These are phyloP conservation scores for Blastobotrys americana DNA, from an alignment of 805 yeast species.

Conservation along the genomic window DNA sequence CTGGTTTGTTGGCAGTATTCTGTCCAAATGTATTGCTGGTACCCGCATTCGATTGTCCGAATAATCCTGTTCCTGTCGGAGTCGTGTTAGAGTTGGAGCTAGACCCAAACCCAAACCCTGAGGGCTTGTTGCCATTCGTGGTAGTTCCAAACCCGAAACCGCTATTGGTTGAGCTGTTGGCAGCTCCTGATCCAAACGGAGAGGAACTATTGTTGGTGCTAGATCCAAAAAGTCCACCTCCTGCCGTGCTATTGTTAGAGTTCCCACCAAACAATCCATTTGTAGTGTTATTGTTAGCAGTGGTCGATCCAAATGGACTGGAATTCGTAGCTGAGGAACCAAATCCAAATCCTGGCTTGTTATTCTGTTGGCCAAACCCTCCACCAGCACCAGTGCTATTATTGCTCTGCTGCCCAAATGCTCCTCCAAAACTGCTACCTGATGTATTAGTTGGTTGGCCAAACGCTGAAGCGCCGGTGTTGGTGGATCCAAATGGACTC, in stretches of 20 bases:
- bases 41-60: slow-evolving; percentile 20
- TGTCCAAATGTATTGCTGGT: slow-evolving; percentile 21
- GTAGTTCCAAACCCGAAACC: slow-evolving; percentile 1
- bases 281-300: slow-evolving; percentile 27
- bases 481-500: slow-evolving; percentile 7
- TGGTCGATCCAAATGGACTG: slow-evolving; percentile 27
- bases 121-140: slow-evolving; percentile 16
- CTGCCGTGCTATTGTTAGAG: slow-evolving; percentile 13
- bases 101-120: slow-evolving; percentile 28
- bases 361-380: slow-evolving; percentile 16
- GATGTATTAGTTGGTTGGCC: slow-evolving; percentile 6
- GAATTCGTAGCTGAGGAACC: slow-evolving; percentile 21
- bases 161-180: slow-evolving; percentile 12
- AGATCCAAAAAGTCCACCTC: slow-evolving; percentile 30
- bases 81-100: slow-evolving; percentile 7
- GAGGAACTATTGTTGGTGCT: slow-evolving; percentile 10
- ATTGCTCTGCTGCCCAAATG: slow-evolving; percentile 14
- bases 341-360: slow-evolving; percentile 21
- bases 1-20: slow-evolving; percentile 16
- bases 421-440: slow-evolving; percentile 21
- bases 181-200: slow-evolving; percentile 17
- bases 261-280: slow-evolving; percentile 8
- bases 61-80: background rate
- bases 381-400: slow-evolving; percentile 14
- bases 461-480: slow-evolving; percentile 10